phyloP scores from a whole-genome alignment of 2,329 filamentous ascomycete species.

The Pseudogymnoascus sp. region DNA sequence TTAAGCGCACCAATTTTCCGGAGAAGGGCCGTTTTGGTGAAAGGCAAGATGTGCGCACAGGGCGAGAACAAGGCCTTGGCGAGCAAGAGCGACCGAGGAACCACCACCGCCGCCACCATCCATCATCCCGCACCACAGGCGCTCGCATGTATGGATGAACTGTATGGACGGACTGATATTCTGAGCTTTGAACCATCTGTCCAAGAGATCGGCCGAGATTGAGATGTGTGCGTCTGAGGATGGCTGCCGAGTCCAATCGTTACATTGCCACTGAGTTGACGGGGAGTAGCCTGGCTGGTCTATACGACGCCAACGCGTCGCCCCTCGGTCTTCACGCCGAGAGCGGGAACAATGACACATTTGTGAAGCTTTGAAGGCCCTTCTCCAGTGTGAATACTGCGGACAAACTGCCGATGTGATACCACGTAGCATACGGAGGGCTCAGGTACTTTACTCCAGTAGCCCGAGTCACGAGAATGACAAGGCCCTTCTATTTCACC shows the following conservation, averaged over 20 bases:
- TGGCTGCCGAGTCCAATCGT: neutral
- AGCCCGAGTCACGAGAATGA: neutral
- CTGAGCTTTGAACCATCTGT: neutral
- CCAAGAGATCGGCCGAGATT: neutral
- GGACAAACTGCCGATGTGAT: neutral
- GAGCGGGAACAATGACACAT: neutral
- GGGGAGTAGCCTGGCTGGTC: neutral
- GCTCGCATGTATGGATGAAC: conserved; percentile 1
- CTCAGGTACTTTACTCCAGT: neutral
- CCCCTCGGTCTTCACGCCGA: neutral
- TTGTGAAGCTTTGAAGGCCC: conserved; percentile 4
- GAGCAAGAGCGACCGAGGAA: neutral
- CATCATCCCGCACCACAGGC: neutral
- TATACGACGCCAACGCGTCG: neutral
- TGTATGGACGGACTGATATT: neutral
- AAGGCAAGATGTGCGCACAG: neutral
- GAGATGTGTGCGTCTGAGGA: neutral
- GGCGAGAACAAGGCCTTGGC: neutral
- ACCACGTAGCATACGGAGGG: neutral
- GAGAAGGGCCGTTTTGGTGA: conserved; percentile 6
- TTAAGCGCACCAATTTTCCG: conserved; percentile 3
- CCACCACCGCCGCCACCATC: neutral
- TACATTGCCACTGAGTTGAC: neutral
- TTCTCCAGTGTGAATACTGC: neutral
- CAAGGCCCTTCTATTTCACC: conserved; percentile 5